A percentile compares a stretch with the other conserved stretches of the same genome.
Evolutionary conservation across 129 eudicot species (phyloP).

Genomic region (Saussurea involucrata): DNA sequence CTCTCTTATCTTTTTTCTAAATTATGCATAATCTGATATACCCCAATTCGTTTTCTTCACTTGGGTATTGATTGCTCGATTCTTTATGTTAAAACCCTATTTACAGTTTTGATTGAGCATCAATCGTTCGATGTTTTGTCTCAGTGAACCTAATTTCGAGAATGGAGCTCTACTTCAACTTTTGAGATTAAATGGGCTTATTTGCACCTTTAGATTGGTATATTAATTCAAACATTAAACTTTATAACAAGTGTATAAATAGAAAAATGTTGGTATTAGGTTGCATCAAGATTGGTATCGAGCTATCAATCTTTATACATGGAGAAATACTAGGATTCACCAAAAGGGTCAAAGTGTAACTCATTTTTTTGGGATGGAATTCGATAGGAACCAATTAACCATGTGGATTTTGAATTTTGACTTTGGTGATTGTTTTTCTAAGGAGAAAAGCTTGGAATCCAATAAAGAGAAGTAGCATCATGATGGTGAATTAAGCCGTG

Average conservation of each 20-base stretch:
- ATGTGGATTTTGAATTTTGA: not conserved
- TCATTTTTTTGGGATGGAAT: not conserved
- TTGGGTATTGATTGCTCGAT: not conserved
- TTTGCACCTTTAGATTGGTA: not conserved
- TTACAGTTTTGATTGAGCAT: slow-evolving; percentile 10
- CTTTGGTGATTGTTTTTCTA: not conserved
- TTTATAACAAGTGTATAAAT: not conserved
- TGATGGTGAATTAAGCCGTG: slow-evolving; percentile 3
- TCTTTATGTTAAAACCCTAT: slow-evolving; percentile 6
- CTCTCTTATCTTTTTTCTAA: not conserved
- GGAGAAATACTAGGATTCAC: no score
- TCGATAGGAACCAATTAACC: no score
- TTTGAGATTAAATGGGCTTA: not conserved
- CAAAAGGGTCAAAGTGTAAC: not conserved
- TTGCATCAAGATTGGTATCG: not conserved
- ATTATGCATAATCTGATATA: not conserved
- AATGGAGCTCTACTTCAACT: not conserved
- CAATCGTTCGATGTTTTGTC: not conserved
- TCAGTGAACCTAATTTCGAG: not conserved
- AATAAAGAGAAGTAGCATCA: not conserved
- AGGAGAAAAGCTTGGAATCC: not conserved
- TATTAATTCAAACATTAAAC: not conserved
- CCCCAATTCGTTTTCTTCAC: not conserved
- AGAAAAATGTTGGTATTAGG: slow-evolving; percentile 12
- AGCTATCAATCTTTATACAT: not conserved